phyloP scores from a whole-genome alignment of 2,329 filamentous ascomycete species.

The Epichloe bromicola region DNA sequence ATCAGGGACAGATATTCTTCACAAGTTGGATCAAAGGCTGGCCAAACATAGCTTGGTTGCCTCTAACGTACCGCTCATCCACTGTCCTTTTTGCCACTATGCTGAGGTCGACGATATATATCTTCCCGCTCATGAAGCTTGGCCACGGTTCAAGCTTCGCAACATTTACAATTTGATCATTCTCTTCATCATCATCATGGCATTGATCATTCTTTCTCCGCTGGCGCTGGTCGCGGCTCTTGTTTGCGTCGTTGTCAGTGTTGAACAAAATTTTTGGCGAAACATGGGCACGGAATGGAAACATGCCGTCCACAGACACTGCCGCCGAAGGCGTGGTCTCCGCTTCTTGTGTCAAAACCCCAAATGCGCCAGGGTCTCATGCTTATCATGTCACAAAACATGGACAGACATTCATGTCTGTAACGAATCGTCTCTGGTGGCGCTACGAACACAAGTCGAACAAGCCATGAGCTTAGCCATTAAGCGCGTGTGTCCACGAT shows the following conservation, averaged over 20 bases:
- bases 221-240: conserved; percentile 35
- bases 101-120: conserved; percentile 76
- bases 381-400: conserved; percentile 65
- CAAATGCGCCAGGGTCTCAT: conserved; percentile 57
- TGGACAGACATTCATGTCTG: conserved; percentile 88
- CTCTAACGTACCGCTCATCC: conserved; percentile 60
- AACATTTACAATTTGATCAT: conserved; percentile 35
- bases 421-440: conserved; percentile 69
- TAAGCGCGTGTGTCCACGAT: conserved; percentile 88
- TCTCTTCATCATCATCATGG: conserved; percentile 37
- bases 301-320: conserved; percentile 51
- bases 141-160: conserved; percentile 43
- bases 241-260: conserved; percentile 29
- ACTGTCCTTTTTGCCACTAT: conserved; percentile 85
- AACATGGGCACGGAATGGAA: conserved; percentile 35
- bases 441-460: conserved; percentile 80
- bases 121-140: conserved; percentile 39
- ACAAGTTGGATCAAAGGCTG: conserved; percentile 66
- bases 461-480: conserved; percentile 86
- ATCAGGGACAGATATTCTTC: conserved; percentile 57
- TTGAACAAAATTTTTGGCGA: conserved; percentile 28
- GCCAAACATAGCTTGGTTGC: conserved; percentile 64
- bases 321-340: conserved; percentile 57
- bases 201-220: conserved; percentile 43
- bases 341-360: conserved; percentile 67